Conservation (phyloP, 257 asterid genomes). For the Salvia hispanica region DNA sequence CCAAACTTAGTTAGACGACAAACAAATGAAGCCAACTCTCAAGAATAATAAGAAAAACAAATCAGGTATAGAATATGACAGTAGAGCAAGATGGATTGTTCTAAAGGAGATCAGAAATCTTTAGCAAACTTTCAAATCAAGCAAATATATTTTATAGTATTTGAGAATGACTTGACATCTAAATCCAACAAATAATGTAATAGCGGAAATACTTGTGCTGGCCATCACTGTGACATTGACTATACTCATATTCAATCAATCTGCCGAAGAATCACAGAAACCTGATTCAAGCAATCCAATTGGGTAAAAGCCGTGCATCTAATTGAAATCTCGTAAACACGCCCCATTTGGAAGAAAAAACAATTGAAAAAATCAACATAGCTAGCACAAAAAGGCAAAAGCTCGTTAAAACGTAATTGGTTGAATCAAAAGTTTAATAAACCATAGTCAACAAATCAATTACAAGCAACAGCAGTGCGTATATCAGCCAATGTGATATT, state of each 20-base stretch:
- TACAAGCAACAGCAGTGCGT: not conserved
- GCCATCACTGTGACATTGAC: not conserved
- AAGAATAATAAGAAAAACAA: constrained; percentile 5
- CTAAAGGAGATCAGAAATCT: not conserved
- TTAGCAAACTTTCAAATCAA: constrained; percentile 12
- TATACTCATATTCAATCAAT: not conserved
- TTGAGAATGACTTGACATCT: constrained; percentile 1
- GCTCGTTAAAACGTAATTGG: constrained; percentile 9
- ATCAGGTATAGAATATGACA: constrained; percentile 18
- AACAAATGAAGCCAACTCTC: constrained; percentile 8
- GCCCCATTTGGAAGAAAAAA: constrained; percentile 10
- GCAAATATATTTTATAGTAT: not conserved
- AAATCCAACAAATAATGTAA: constrained; percentile 4
- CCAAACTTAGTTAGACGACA: constrained; percentile 9
- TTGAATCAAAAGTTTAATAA: not conserved
- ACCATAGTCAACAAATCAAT: not conserved
- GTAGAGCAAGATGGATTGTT: not conserved
- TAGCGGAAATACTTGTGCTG: not conserved
- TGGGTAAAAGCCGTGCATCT: constrained; percentile 2
- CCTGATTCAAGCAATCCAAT: not conserved
- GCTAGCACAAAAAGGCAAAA: not conserved
- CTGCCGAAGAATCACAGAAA: not conserved
- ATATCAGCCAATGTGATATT: not conserved
- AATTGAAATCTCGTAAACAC: not conserved
- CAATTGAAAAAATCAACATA: not conserved